A percentile compares a stretch with the other conserved stretches of the same genome.
These are phyloP conservation scores for Trichoderma sp. DNA, from an alignment of 2,329 filamentous ascomycete genomes.

Conservation along the genomic window DNA sequence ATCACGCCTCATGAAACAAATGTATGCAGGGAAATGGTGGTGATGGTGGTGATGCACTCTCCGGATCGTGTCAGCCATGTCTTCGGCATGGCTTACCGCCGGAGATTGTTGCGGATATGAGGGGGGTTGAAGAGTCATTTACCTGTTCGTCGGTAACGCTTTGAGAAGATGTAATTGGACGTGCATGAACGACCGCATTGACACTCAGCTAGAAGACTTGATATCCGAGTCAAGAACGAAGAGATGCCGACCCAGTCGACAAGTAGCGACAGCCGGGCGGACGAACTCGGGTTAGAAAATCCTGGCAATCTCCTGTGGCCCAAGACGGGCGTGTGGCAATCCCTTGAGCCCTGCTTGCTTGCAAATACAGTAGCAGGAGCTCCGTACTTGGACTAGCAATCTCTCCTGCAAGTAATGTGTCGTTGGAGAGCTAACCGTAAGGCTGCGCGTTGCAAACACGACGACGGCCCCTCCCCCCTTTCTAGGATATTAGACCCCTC, in stretches of 20 bases:
- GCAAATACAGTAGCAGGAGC: neutral
- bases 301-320: neutral
- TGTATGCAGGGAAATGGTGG: neutral
- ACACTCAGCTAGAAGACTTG: neutral
- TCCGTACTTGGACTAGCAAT: neutral
- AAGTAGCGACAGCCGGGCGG: slow-evolving; percentile 1
- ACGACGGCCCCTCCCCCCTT: slow-evolving; percentile 1
- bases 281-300: slow-evolving; percentile 7
- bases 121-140: neutral
- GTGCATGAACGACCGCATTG: neutral
- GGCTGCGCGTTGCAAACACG: slow-evolving; percentile 2
- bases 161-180: neutral
- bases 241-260: neutral
- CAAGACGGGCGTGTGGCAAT: neutral
- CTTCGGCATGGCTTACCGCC: neutral
- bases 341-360: neutral
- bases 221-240: neutral
- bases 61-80: neutral
- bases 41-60: neutral
- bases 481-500: neutral
- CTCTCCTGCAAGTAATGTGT: slow-evolving; percentile 9
- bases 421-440: slow-evolving; percentile 12
- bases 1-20: neutral
- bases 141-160: neutral
- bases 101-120: neutral